Evolutionary conservation across 2,329 filamentous ascomycete species (phyloP).

Genomic region (Fusarium succisae): DNA sequence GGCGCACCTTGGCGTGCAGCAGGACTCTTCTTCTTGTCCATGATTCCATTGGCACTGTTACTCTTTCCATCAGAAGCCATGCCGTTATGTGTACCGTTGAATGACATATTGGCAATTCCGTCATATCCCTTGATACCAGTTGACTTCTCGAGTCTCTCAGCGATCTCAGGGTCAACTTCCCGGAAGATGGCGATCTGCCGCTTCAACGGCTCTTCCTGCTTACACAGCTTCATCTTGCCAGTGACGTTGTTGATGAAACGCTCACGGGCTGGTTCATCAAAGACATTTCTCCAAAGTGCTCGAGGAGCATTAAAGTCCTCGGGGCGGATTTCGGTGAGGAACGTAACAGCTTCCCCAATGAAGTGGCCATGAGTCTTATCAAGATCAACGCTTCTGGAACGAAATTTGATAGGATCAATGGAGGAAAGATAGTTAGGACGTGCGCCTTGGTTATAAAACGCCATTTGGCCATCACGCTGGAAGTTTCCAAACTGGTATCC

Average conservation of each 20-base stretch:
- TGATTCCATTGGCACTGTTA: slow-evolving; percentile 14
- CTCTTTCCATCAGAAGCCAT: slow-evolving; percentile 5
- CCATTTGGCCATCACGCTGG: slow-evolving; percentile 32
- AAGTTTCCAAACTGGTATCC: slow-evolving; percentile 14
- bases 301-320: slow-evolving; percentile 29
- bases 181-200: slow-evolving; percentile 72
- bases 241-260: slow-evolving; percentile 69
- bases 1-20: background rate
- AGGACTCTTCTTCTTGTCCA: slow-evolving; percentile 1
- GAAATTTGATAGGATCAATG: slow-evolving; percentile 26
- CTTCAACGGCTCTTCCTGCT: slow-evolving; percentile 68
- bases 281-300: slow-evolving; percentile 5
- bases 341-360: slow-evolving; percentile 23
- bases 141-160: slow-evolving; percentile 67
- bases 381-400: background rate
- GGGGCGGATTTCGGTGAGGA: slow-evolving; percentile 21
- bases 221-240: slow-evolving; percentile 68
- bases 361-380: slow-evolving; percentile 29
- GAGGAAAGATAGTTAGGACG: slow-evolving; percentile 26
- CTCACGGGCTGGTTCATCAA: slow-evolving; percentile 11
- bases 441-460: slow-evolving; percentile 26
- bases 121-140: slow-evolving; percentile 54
- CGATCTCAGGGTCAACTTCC: slow-evolving; percentile 68
- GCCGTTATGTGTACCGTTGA: slow-evolving; percentile 17
- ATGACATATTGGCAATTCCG: background rate